phyloP scores from a whole-genome alignment of 345 rosid species.

The Populus davidiana region DNA sequence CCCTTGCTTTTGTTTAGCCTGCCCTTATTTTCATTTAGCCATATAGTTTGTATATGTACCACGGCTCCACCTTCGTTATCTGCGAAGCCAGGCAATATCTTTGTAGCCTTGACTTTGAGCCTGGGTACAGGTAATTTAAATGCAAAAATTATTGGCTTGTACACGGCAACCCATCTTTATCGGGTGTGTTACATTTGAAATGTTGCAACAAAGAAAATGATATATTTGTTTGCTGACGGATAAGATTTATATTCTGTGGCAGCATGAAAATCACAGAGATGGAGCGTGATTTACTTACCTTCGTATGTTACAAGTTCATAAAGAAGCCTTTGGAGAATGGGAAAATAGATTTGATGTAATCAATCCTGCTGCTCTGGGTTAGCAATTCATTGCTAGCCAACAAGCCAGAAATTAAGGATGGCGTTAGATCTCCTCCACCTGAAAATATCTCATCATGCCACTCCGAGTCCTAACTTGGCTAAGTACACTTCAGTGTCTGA shows the following conservation, averaged over 20 bases:
- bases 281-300: conserved; percentile 29
- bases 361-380: not conserved
- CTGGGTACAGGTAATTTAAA: conserved; percentile 30
- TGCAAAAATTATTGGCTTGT: not conserved
- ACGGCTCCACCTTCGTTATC: conserved; percentile 59
- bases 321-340: conserved; percentile 31
- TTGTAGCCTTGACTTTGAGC: conserved; percentile 29
- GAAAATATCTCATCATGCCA: no score
- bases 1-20: not conserved
- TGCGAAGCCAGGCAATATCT: conserved; percentile 64
- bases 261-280: conserved; percentile 30
- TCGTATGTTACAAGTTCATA: conserved; percentile 31
- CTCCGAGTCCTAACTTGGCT: no score
- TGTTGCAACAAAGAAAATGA: not conserved
- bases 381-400: not conserved
- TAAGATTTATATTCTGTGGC: conserved; percentile 1
- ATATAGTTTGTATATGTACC: conserved; percentile 20
- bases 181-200: not conserved
- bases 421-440: no score
- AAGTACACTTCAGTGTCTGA: not conserved
- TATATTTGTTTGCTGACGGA: not conserved
- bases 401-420: not conserved
- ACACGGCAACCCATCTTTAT: not conserved
- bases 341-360: conserved; percentile 20
- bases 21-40: not conserved